Evolutionary conservation across 345 rosid genomes (phyloP).

Genomic region (Cardamine resedifolia): DNA sequence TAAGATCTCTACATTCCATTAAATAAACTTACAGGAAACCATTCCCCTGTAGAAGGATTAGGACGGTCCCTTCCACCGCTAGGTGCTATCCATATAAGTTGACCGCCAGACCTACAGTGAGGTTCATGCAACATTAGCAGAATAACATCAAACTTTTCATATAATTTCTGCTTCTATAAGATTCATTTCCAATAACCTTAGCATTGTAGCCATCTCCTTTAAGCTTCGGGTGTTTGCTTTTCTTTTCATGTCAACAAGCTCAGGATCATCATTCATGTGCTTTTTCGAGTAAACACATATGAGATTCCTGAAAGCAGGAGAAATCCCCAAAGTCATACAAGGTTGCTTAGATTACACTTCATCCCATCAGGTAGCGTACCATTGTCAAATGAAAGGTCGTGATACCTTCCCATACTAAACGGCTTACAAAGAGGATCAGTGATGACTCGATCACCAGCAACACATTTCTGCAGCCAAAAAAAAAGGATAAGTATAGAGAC

Average conservation of each 20-base stretch:
- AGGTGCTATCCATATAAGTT: constrained; percentile 91
- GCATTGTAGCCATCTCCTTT: constrained; percentile 91
- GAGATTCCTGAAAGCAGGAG: constrained; percentile 64
- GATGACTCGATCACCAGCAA: constrained; percentile 97
- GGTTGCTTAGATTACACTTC: constrained; percentile 24
- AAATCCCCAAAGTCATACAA: constrained; percentile 25
- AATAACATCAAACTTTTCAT: not conserved
- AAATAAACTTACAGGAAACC: constrained; percentile 72
- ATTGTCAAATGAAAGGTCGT: constrained; percentile 23
- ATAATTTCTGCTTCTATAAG: not conserved
- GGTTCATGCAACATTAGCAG: constrained; percentile 16
- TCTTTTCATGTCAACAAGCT: constrained; percentile 85
- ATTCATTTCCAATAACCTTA: constrained; percentile 48
- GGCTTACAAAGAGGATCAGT: constrained; percentile 99
- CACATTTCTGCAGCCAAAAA: constrained; percentile 58
- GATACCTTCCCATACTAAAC: constrained; percentile 98
- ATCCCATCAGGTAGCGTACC: constrained; percentile 34
- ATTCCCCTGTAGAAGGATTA: constrained; percentile 71
- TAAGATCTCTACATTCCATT: constrained; percentile 9
- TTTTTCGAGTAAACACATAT: constrained; percentile 95
- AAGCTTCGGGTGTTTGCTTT: constrained; percentile 87
- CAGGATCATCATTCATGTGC: constrained; percentile 89
- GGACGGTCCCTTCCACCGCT: constrained; percentile 99
- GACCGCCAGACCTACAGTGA: constrained; percentile 71
- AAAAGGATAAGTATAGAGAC: constrained; percentile 30